These are phyloP conservation scores for Microsporum ferrugineum DNA, from an alignment of 2,329 filamentous ascomycete genomes.

Conservation along the genomic window DNA sequence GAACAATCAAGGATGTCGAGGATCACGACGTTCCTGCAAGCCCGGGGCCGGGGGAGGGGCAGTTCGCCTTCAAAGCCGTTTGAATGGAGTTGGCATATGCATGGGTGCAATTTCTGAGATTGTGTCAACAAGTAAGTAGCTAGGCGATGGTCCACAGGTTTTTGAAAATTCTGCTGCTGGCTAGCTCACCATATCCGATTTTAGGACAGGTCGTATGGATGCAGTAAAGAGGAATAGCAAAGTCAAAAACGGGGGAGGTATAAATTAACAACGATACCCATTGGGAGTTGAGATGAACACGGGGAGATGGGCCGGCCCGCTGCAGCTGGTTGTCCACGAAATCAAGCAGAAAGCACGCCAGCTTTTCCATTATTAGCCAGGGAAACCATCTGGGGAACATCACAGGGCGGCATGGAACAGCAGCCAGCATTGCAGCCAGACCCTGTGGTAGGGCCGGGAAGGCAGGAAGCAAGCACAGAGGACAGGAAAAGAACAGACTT, in stretches of 20 bases:
- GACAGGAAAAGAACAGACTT: not conserved
- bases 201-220: slow-evolving; percentile 2
- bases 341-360: slow-evolving; percentile 1
- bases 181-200: slow-evolving; percentile 1
- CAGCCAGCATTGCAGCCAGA: slow-evolving; percentile 1
- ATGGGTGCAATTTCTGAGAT: slow-evolving; percentile 30
- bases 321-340: slow-evolving; percentile 23
- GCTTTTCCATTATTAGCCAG: not conserved
- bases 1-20: slow-evolving; percentile 2
- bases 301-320: slow-evolving; percentile 34
- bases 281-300: slow-evolving; percentile 2
- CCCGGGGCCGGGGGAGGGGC: slow-evolving; percentile 16
- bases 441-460: slow-evolving; percentile 4
- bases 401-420: slow-evolving; percentile 4
- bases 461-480: slow-evolving; percentile 1
- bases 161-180: slow-evolving; percentile 4
- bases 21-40: slow-evolving; percentile 10
- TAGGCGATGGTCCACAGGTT: not conserved
- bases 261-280: slow-evolving; percentile 2
- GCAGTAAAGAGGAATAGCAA: slow-evolving; percentile 3
- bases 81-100: slow-evolving; percentile 28
- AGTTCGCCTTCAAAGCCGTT: slow-evolving; percentile 25
- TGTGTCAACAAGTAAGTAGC: slow-evolving; percentile 14
- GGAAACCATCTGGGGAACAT: slow-evolving; percentile 16
- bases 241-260: slow-evolving; percentile 2